Conservation (phyloP, 1,139 yeast species). For the Lodderomyces beijingensis region DNA sequence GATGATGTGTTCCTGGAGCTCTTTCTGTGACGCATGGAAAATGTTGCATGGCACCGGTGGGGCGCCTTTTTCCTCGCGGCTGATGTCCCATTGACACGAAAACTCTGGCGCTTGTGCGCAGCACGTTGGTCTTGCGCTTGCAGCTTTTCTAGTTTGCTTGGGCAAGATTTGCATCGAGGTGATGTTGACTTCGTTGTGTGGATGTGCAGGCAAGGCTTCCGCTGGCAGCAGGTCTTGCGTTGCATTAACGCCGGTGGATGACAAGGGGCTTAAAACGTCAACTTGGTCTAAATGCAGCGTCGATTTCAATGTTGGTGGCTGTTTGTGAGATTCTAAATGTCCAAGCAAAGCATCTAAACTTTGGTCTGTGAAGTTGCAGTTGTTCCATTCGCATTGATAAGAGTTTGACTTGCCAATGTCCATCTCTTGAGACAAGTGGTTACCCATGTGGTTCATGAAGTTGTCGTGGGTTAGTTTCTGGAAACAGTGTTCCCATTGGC, state of each 20-base stretch:
- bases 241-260: slow-evolving; percentile 10
- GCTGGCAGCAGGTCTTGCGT: slow-evolving; percentile 4
- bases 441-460: slow-evolving; percentile 53
- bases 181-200: slow-evolving; percentile 19
- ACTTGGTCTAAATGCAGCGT: slow-evolving; percentile 6
- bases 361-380: slow-evolving; percentile 54
- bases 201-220: slow-evolving; percentile 1
- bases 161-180: slow-evolving; percentile 35
- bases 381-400: slow-evolving; percentile 67
- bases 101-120: slow-evolving; percentile 12
- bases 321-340: slow-evolving; percentile 58
- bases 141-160: slow-evolving; percentile 14
- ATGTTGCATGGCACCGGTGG: slow-evolving; percentile 43
- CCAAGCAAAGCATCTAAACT: slow-evolving; percentile 51
- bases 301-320: slow-evolving; percentile 13
- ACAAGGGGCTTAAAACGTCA: slow-evolving; percentile 14
- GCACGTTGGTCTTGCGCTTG: slow-evolving; percentile 7
- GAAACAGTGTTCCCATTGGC: slow-evolving; percentile 59
- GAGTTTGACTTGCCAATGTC: slow-evolving; percentile 4
- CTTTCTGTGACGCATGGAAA: slow-evolving; percentile 49
- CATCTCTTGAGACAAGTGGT: slow-evolving; percentile 45
- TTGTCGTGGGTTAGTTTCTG: slow-evolving; percentile 37
- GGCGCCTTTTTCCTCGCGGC: slow-evolving; percentile 25
- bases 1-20: slow-evolving; percentile 66
- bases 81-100: slow-evolving; percentile 47